Conservation (phyloP, 2,329 filamentous ascomycete species). For the Sphaerulina populicola region DNA sequence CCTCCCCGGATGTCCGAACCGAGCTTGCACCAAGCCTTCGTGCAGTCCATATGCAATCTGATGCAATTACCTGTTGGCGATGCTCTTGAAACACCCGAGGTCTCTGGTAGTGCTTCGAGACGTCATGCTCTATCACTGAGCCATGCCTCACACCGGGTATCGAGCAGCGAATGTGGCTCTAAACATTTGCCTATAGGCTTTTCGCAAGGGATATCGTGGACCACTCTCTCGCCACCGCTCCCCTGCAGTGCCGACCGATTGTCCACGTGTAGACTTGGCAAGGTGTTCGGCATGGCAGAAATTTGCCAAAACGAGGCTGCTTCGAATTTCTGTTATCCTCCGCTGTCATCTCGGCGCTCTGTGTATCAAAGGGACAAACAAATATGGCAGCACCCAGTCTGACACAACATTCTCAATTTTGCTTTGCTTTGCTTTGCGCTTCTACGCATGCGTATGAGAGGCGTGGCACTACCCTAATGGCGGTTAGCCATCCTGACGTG, state of each 20-base stretch:
- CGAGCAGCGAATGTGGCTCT: neutral
- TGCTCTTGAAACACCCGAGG: neutral
- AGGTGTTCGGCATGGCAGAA: neutral
- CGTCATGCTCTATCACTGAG: neutral
- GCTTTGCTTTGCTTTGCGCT: neutral
- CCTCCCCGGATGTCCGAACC: neutral
- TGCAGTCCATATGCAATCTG: neutral
- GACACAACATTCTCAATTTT: neutral
- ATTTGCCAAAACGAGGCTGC: neutral
- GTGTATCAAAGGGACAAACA: neutral
- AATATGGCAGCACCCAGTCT: neutral
- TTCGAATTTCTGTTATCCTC: neutral
- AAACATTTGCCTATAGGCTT: neutral
- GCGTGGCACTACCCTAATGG: neutral
- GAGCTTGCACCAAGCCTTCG: neutral
- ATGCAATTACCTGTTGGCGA: neutral
- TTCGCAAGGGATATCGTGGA: neutral
- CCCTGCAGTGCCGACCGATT: neutral
- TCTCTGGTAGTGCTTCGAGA: neutral
- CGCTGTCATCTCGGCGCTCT: neutral
- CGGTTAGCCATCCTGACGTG: neutral
- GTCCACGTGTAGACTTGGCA: neutral
- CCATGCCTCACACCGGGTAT: neutral
- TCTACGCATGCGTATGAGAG: neutral
- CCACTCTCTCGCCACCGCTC: neutral